Evolutionary conservation across 164 flowering plant species (phyloP).

Genomic region (Kingdonia uniflora): DNA sequence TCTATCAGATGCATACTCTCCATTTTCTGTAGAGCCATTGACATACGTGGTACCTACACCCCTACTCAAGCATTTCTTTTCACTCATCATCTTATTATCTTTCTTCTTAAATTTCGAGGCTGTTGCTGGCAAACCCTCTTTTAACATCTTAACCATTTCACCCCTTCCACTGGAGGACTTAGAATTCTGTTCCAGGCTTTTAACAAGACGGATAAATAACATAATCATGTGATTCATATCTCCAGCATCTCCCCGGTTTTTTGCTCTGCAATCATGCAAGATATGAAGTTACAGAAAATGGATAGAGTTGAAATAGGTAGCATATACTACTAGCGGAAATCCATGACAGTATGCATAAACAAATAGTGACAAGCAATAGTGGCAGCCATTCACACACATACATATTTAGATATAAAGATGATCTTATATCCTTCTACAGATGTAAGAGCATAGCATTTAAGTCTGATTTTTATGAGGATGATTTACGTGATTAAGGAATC

Average conservation of each 20-base stretch:
- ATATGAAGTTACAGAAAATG: neutral
- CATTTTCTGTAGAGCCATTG: no score
- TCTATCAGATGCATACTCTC: constrained; percentile 68
- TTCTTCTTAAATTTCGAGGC: constrained; percentile 57
- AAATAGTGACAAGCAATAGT: neutral
- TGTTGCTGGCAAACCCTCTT: constrained; percentile 41
- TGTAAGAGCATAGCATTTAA: no score
- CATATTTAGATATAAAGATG: no score
- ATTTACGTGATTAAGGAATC: no score
- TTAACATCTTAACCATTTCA: constrained; percentile 39
- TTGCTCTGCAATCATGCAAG: constrained; percentile 35
- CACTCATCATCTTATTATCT: constrained; percentile 27
- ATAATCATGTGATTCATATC: constrained; percentile 58
- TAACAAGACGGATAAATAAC: constrained; percentile 57
- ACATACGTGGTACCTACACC: no score
- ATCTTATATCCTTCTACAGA: no score
- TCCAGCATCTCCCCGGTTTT: constrained; percentile 53
- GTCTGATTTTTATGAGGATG: no score
- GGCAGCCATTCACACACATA: no score
- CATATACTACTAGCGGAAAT: no score
- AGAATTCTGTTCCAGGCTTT: constrained; percentile 48
- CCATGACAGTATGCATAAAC: neutral
- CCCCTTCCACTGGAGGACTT: constrained; percentile 40
- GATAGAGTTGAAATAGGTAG: neutral
- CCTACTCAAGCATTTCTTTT: constrained; percentile 42